Evolutionary conservation across 768 basidiomycete species (phyloP).

Genomic region (Gymnopilus dilepis): DNA sequence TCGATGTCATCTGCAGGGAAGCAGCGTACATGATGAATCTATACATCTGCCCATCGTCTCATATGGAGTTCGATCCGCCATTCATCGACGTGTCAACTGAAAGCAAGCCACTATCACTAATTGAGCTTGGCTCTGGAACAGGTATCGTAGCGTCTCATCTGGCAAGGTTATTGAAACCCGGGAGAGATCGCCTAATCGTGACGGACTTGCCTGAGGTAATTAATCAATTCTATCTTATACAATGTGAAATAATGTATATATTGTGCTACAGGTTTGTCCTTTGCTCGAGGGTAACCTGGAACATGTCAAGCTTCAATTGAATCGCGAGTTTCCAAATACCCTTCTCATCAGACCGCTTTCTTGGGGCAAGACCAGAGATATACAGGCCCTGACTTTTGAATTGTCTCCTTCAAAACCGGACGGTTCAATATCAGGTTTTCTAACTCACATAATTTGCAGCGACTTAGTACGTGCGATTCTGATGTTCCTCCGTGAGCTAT

Average conservation of each 20-base stretch:
- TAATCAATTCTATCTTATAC: not conserved
- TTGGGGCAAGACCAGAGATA: conserved; percentile 69
- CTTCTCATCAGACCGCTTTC: conserved; percentile 62
- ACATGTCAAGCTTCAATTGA: not conserved
- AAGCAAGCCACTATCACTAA: conserved; percentile 35
- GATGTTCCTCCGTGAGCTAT: not conserved
- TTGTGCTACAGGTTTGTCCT: conserved; percentile 46
- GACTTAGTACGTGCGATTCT: conserved; percentile 67
- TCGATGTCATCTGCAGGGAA: conserved; percentile 56
- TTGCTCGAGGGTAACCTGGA: conserved; percentile 47
- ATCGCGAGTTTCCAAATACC: conserved; percentile 4
- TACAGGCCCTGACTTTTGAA: conserved; percentile 42
- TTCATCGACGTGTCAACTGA: conserved; percentile 38
- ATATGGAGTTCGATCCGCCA: conserved; percentile 59
- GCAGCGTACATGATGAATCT: conserved; percentile 64
- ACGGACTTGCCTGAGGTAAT: conserved; percentile 84
- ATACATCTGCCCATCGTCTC: conserved; percentile 52
- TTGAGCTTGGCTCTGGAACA: conserved; percentile 85
- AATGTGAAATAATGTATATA: not conserved
- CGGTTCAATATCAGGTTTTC: conserved; percentile 14
- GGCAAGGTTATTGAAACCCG: conserved; percentile 38
- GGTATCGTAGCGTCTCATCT: conserved; percentile 60
- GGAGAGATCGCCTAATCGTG: conserved; percentile 53
- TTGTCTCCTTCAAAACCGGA: conserved; percentile 33
- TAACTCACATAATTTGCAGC: conserved; percentile 81